Evolutionary conservation across 2,329 filamentous ascomycete species (phyloP).

Genomic region (Fusarium napiforme): DNA sequence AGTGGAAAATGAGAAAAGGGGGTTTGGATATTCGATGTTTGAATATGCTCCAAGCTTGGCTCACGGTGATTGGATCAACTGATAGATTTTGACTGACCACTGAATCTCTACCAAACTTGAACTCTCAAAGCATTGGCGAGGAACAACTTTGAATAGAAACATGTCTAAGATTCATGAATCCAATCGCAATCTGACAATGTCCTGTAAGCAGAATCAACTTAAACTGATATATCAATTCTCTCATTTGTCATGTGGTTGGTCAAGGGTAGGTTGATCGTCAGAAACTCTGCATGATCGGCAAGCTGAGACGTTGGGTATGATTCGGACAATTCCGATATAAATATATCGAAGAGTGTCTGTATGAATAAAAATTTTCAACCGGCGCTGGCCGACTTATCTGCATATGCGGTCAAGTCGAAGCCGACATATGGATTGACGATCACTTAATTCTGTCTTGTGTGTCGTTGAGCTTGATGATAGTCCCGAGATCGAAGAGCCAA

Average conservation of each 20-base stretch:
- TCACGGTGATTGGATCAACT: not conserved
- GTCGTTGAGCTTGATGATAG: not conserved
- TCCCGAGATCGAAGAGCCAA: conserved; percentile 14
- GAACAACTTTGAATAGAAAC: not conserved
- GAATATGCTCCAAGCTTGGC: not conserved
- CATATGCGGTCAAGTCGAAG: not conserved
- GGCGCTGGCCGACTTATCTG: not conserved
- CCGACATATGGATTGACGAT: not conserved
- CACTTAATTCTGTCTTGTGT: conserved; percentile 9
- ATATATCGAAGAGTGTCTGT: not conserved
- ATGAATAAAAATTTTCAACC: not conserved
- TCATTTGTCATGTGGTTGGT: conserved; percentile 4
- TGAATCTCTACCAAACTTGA: not conserved
- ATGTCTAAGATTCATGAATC: not conserved
- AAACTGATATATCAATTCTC: not conserved
- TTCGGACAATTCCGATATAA: conserved; percentile 12
- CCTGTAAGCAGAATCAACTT: not conserved
- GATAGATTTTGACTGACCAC: not conserved
- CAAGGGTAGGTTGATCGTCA: conserved; percentile 1
- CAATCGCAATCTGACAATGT: not conserved
- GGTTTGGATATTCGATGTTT: not conserved
- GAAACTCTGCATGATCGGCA: conserved; percentile 2
- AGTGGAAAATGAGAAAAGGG: not conserved
- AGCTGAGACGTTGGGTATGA: not conserved
- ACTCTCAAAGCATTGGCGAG: not conserved